Conservation (phyloP, 208 protist genomes). For the Trypanosoma vivax region DNA sequence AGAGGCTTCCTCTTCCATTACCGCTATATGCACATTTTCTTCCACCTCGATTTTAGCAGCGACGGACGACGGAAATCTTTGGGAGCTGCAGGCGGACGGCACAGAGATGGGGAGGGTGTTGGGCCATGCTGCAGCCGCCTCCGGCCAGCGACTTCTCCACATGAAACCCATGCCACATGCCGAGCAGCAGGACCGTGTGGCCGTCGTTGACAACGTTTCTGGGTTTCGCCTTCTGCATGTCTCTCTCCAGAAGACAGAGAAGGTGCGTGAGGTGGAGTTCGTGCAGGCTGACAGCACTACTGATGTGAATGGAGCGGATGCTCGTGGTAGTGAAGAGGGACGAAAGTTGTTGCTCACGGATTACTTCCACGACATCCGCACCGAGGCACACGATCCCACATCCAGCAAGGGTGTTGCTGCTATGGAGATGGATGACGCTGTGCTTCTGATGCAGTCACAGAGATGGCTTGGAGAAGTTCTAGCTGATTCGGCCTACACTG, state of each 20-base stretch:
- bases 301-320: too few relatives aligned
- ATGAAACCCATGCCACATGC: conserved; percentile 30
- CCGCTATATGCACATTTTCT: conserved; percentile 45
- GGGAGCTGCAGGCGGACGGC: conserved; percentile 27
- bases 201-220: conserved; percentile 47
- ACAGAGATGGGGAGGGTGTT: conserved; percentile 12
- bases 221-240: conserved; percentile 55
- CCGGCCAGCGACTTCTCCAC: conserved; percentile 20
- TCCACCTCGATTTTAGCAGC: conserved; percentile 45
- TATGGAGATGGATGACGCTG: not conserved
- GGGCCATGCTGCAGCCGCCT: conserved; percentile 6
- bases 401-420: conserved; percentile 7
- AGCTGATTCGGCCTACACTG: conserved; percentile 65
- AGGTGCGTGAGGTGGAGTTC: conserved; percentile 18
- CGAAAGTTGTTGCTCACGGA: conserved; percentile 19
- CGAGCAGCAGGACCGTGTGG: conserved; percentile 27
- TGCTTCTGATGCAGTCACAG: conserved; percentile 15
- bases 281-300: not conserved
- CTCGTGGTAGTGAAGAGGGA: not conserved
- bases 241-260: conserved; percentile 4
- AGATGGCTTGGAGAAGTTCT: conserved; percentile 62
- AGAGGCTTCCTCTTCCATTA: conserved; percentile 19
- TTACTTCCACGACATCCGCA: conserved; percentile 39
- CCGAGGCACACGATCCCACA: conserved; percentile 6
- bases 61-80: conserved; percentile 24